Conservation (phyloP, 306 rosid species). For the Malus fusca region DNA sequence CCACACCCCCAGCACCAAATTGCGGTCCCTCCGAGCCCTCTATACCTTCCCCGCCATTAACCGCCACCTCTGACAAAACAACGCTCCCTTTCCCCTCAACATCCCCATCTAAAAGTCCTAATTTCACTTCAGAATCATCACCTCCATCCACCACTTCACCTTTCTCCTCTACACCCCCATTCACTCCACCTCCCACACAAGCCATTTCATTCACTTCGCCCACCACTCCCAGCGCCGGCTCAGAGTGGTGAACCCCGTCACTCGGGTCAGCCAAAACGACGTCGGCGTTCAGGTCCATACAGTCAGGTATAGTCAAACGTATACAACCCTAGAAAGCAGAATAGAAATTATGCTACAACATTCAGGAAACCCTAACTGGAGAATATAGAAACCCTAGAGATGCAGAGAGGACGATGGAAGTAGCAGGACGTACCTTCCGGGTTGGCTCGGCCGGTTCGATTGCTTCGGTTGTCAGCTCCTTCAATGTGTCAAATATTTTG, state of each 20-base stretch:
- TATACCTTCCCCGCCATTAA: slow-evolving; percentile 1
- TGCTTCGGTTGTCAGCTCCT: background rate
- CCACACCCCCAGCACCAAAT: slow-evolving; percentile 2
- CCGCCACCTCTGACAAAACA: slow-evolving; percentile 2
- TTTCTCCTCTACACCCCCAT: slow-evolving; percentile 17
- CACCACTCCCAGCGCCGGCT: background rate
- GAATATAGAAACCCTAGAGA: background rate
- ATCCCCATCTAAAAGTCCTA: slow-evolving; percentile 17
- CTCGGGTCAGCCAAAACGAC: slow-evolving; percentile 31
- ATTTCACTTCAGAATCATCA: slow-evolving; percentile 15
- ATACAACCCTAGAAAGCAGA: slow-evolving; percentile 25
- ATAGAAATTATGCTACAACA: background rate
- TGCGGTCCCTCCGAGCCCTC: slow-evolving; percentile 12
- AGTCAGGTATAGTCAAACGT: slow-evolving; percentile 30
- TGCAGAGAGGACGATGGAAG: background rate
- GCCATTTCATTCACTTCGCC: background rate
- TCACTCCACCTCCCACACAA: background rate
- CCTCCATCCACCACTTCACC: slow-evolving; percentile 5
- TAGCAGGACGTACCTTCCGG: slow-evolving; percentile 13
- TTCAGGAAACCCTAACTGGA: slow-evolving; percentile 12
- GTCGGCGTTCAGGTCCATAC: slow-evolving; percentile 42
- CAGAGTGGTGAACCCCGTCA: slow-evolving; percentile 19
- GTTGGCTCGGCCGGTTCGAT: background rate
- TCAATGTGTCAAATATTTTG: background rate
- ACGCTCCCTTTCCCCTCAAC: slow-evolving; percentile 5